Percentiles rank a stretch among this genome's conserved stretches.
Evolutionary conservation across 306 rosid genomes (phyloP).

Genomic region (Carpinus viminea): DNA sequence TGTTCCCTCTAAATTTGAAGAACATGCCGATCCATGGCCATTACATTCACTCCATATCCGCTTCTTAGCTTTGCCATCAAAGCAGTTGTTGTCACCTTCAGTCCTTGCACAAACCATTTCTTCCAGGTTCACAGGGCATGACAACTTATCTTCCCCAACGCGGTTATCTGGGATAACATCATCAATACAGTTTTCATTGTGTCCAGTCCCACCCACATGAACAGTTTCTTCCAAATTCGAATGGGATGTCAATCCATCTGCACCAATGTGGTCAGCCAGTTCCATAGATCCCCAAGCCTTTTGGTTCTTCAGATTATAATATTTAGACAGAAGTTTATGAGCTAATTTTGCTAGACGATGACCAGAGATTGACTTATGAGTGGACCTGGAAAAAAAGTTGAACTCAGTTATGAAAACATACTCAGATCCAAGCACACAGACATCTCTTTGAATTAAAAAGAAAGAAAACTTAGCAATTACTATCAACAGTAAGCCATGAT

Average conservation of each 20-base stretch:
- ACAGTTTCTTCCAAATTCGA: background rate
- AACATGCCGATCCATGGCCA: constrained; percentile 1
- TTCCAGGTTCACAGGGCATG: background rate
- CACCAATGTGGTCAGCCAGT: background rate
- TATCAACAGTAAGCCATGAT: background rate
- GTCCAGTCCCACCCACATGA: constrained; percentile 4
- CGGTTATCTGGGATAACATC: background rate
- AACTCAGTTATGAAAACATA: background rate
- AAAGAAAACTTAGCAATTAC: background rate
- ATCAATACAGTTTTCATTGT: background rate
- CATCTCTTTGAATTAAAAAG: background rate
- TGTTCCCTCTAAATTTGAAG: background rate
- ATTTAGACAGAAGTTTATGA: constrained; percentile 22
- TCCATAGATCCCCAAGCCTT: background rate
- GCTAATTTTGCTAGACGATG: constrained; percentile 24
- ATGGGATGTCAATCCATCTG: background rate
- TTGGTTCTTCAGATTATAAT: background rate
- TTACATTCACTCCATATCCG: background rate
- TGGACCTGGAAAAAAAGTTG: constrained; percentile 18
- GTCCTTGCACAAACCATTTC: background rate
- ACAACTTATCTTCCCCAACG: background rate
- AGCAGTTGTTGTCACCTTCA: background rate
- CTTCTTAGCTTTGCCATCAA: background rate
- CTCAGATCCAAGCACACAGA: background rate
- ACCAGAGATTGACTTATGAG: constrained; percentile 23